Conservation (phyloP, 2,329 filamentous ascomycete species). For the Fusarium brevicatenulatum region DNA sequence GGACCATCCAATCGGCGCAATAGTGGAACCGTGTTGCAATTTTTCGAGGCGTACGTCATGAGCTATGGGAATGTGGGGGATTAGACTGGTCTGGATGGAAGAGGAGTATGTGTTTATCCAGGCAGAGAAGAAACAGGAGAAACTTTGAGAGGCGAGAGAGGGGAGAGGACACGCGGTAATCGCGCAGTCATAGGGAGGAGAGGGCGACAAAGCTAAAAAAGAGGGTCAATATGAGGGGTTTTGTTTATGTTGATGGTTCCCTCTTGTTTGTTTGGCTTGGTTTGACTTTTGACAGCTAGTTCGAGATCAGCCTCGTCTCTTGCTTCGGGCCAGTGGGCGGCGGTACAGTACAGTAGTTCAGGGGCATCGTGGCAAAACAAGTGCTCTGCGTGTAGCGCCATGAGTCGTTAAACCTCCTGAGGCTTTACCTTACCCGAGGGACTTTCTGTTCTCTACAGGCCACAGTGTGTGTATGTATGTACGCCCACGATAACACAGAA, state of each 20-base stretch:
- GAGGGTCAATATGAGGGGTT: conserved; percentile 17
- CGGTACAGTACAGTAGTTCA: background rate
- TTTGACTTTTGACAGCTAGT: background rate
- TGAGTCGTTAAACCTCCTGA: conserved; percentile 20
- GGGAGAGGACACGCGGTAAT: conserved; percentile 30
- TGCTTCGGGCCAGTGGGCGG: background rate
- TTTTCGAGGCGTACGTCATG: conserved; percentile 32
- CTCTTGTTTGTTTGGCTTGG: background rate
- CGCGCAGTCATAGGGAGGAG: conserved; percentile 16
- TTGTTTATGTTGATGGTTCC: conserved; percentile 7
- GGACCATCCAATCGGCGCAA: conserved; percentile 25
- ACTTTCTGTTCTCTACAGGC: background rate
- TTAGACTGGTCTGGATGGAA: conserved; percentile 24
- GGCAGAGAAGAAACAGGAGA: background rate
- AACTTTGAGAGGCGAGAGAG: conserved; percentile 9
- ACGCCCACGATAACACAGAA: background rate
- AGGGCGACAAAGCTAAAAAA: background rate
- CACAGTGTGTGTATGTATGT: background rate
- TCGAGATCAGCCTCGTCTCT: background rate
- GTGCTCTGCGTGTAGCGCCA: conserved; percentile 3
- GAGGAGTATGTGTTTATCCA: background rate
- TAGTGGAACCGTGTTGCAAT: conserved; percentile 17
- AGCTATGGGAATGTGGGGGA: conserved; percentile 29
- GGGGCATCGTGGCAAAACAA: conserved; percentile 32
- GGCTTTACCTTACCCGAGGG: background rate